A percentile compares a stretch with the other conserved stretches of the same genome.
Evolutionary conservation across 2,329 filamentous ascomycete species (phyloP).

Genomic region (Pseudogymnoascus sp.): DNA sequence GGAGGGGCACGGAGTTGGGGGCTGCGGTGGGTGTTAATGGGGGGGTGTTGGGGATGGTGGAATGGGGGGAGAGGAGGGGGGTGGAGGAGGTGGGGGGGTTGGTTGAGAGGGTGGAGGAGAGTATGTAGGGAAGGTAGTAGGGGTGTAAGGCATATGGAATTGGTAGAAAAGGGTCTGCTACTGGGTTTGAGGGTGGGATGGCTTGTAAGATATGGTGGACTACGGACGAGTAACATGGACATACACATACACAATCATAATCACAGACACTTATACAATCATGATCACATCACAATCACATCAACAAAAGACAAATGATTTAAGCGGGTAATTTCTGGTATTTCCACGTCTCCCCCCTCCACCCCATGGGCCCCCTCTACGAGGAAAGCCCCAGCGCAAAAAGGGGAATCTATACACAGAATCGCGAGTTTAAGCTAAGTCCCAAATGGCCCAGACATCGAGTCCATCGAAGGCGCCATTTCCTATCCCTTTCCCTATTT

Average conservation of each 20-base stretch:
- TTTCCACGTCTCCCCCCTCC: conserved; percentile 33
- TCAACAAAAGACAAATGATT: background rate
- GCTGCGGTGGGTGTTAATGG: too few relatives aligned
- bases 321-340: conserved; percentile 63
- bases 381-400: background rate
- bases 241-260: background rate
- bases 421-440: conserved; percentile 47
- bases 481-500: background rate
- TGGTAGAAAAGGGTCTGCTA: background rate
- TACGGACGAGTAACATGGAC: background rate
- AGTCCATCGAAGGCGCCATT: background rate
- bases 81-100: conserved; percentile 31
- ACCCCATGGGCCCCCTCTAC: background rate
- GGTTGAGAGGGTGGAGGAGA: conserved; percentile 35
- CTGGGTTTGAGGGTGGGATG: background rate
- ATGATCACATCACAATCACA: background rate
- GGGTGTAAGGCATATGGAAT: background rate
- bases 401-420: conserved; percentile 52
- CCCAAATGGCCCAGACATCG: conserved; percentile 15
- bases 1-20: too few relatives aligned
- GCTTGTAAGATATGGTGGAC: background rate
- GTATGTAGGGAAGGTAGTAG: conserved; percentile 20
- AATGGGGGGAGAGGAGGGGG: conserved; percentile 16
- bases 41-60: too few relatives aligned
- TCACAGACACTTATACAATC: background rate